Evolutionary conservation across 164 flowering plant species (phyloP).

Genomic region (Stephania cephalantha): DNA sequence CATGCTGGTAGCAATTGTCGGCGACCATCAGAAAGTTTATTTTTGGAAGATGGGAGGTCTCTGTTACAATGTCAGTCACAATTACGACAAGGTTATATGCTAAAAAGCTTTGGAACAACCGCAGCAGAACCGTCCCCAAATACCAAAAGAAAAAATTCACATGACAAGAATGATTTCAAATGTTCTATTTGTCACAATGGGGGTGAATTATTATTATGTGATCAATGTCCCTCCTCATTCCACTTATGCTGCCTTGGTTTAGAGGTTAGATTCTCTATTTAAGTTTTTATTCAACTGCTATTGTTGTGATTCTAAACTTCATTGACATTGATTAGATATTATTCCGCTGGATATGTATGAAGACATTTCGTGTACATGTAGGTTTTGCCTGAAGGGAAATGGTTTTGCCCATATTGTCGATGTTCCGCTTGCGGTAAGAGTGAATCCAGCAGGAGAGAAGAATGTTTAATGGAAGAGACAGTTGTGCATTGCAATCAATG

Average conservation of each 20-base stretch:
- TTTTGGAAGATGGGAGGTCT: constrained; percentile 79
- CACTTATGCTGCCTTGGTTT: constrained; percentile 48
- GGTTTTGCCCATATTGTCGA: constrained; percentile 89
- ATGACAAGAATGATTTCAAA: constrained; percentile 38
- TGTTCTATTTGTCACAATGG: constrained; percentile 78
- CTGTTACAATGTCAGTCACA: constrained; percentile 63
- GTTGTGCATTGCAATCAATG: constrained; percentile 65
- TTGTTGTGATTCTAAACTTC: neutral
- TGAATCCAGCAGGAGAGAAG: constrained; percentile 22
- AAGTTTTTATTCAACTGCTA: neutral
- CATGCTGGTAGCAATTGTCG: constrained; percentile 58
- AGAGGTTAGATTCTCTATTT: constrained; percentile 37
- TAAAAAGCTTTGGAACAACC: constrained; percentile 6
- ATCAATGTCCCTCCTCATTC: constrained; percentile 72
- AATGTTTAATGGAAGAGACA: constrained; percentile 21
- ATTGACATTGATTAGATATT: neutral
- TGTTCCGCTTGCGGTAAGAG: constrained; percentile 59
- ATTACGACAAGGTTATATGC: constrained; percentile 18
- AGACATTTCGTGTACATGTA: constrained; percentile 14
- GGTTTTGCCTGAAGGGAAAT: constrained; percentile 80
- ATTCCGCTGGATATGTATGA: neutral
- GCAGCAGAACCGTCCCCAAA: constrained; percentile 5
- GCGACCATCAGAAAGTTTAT: constrained; percentile 55
- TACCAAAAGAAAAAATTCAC: constrained; percentile 20
- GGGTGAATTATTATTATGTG: constrained; percentile 67